phyloP scores from a whole-genome alignment of 306 rosid genomes.

The Trifolium dubium region DNA sequence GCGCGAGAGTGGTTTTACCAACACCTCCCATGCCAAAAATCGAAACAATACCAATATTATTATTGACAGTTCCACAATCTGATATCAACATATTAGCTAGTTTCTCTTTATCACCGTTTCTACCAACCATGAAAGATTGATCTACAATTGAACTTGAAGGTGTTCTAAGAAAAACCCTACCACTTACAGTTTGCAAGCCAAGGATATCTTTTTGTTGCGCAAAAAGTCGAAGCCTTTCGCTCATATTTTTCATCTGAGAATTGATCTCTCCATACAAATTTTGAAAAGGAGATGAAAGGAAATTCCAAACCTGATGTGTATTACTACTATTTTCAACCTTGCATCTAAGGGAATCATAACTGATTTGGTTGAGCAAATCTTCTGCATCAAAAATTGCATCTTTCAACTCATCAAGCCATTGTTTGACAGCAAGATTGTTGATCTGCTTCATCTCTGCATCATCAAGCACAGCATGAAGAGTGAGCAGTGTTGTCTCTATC shows the following conservation, averaged over 20 bases:
- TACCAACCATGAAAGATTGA: slow-evolving; percentile 35
- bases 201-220: slow-evolving; percentile 43
- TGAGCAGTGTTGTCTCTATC: background rate
- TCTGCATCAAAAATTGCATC: slow-evolving; percentile 23
- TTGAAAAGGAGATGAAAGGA: slow-evolving; percentile 37
- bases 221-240: slow-evolving; percentile 38
- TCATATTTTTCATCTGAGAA: slow-evolving; percentile 32
- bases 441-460: slow-evolving; percentile 22
- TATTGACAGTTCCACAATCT: background rate
- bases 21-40: slow-evolving; percentile 29
- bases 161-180: slow-evolving; percentile 9
- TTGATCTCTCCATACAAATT: slow-evolving; percentile 45
- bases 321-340: background rate
- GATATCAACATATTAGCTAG: background rate
- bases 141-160: slow-evolving; percentile 29
- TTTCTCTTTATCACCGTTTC: slow-evolving; percentile 35
- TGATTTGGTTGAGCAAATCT: slow-evolving; percentile 12
- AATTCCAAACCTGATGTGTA: slow-evolving; percentile 45
- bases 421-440: background rate
- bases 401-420: slow-evolving; percentile 32
- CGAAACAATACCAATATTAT: slow-evolving; percentile 15
- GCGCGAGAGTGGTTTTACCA: slow-evolving; percentile 8
- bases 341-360: background rate
- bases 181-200: slow-evolving; percentile 39
- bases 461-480: slow-evolving; percentile 25